Conservation (phyloP, 2,329 filamentous ascomycete species). For the Immersiporthe knoxdaviesiana region DNA sequence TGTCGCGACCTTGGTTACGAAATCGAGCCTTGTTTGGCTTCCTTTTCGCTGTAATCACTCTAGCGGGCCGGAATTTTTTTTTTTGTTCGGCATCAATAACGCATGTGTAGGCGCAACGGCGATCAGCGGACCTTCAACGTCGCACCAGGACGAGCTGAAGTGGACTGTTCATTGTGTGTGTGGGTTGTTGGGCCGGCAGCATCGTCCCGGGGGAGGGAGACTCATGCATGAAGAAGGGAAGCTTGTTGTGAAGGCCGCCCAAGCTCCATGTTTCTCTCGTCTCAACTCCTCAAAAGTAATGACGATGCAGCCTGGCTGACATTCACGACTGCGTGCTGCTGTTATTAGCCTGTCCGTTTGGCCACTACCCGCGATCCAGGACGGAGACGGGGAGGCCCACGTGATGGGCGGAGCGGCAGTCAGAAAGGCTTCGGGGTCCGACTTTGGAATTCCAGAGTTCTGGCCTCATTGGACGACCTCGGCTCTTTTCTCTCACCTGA, state of each 20-base stretch:
- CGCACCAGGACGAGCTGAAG: background rate
- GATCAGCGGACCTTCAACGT: background rate
- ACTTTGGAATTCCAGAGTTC: background rate
- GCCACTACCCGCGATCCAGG: background rate
- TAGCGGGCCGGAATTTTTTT: background rate
- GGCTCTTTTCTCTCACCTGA: background rate
- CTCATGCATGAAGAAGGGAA: too few relatives aligned
- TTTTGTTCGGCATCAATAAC: background rate
- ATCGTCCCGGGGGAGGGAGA: background rate
- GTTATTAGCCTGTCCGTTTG: background rate
- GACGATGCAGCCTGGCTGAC: background rate
- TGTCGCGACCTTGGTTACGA: conserved; percentile 7
- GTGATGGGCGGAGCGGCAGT: background rate
- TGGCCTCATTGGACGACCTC: background rate
- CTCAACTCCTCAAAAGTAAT: background rate
- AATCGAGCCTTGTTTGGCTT: background rate
- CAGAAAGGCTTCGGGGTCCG: background rate
- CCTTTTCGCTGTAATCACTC: background rate
- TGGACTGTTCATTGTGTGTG: background rate
- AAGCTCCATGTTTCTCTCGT: background rate
- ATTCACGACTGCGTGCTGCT: background rate
- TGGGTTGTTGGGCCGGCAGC: background rate
- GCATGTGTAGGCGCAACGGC: background rate
- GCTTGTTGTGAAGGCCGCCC: too few relatives aligned
- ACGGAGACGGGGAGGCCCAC: background rate